These are phyloP conservation scores for Emmonsiellopsis sp. DNA, from an alignment of 2,329 filamentous ascomycete genomes.

Conservation along the genomic window DNA sequence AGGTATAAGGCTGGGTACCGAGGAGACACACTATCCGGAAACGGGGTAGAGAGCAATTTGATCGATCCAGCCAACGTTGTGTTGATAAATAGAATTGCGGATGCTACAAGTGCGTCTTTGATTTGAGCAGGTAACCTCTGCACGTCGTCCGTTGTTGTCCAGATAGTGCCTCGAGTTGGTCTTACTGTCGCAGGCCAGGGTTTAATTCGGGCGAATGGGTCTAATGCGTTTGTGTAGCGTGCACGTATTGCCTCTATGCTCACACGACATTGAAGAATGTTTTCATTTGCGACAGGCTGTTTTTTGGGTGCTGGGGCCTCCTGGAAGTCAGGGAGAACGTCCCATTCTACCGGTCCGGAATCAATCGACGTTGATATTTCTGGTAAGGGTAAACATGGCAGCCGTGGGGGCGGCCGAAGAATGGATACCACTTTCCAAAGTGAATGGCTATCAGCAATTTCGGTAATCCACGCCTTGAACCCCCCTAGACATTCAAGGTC, in stretches of 20 bases:
- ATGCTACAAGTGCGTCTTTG: slow-evolving; percentile 10
- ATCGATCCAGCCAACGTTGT: background rate
- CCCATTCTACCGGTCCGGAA: slow-evolving; percentile 3
- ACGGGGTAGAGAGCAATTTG: slow-evolving; percentile 4
- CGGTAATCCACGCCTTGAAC: background rate
- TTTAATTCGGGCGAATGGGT: no score
- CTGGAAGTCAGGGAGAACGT: background rate
- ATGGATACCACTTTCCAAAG: background rate
- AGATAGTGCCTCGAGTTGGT: no score
- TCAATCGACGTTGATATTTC: background rate
- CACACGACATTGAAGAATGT: background rate
- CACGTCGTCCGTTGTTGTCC: background rate
- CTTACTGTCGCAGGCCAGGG: no score
- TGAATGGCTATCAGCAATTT: background rate
- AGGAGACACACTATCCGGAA: slow-evolving; percentile 2
- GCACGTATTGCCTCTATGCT: background rate
- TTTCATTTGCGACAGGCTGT: background rate
- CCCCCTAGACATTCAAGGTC: background rate
- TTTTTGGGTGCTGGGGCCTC: background rate
- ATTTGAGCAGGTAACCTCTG: background rate
- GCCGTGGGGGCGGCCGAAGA: background rate
- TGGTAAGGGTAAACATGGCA: background rate
- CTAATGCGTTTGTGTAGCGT: no score
- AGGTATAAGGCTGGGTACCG: slow-evolving; percentile 10
- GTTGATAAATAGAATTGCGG: slow-evolving; percentile 13